Evolutionary conservation across 345 rosid species (phyloP).

Genomic region (Fremontodendron californicum): DNA sequence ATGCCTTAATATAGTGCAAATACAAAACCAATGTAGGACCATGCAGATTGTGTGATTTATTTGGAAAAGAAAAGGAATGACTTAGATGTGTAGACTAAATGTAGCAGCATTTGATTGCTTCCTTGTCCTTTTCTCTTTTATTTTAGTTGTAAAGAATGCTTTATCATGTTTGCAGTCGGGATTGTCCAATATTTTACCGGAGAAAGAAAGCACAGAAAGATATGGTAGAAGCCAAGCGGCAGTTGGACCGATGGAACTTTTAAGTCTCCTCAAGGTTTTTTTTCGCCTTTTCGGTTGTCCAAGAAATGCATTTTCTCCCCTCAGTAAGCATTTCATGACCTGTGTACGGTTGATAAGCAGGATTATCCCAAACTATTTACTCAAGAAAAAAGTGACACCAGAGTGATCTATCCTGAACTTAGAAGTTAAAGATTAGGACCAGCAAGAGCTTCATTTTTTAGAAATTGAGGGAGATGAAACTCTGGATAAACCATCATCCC

Average conservation of each 20-base stretch:
- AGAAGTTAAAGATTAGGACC: neutral
- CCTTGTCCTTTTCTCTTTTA: neutral
- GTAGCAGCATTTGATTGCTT: neutral
- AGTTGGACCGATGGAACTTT: slow-evolving; percentile 29
- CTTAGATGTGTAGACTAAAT: neutral
- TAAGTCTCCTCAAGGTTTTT: neutral
- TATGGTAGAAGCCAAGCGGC: slow-evolving; percentile 80
- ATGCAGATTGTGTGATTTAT: neutral
- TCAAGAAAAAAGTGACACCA: neutral
- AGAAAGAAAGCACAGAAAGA: slow-evolving; percentile 95
- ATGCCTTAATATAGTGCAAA: neutral
- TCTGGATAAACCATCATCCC: too few relatives aligned
- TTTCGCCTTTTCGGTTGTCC: slow-evolving; percentile 1
- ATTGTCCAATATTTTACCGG: slow-evolving; percentile 97
- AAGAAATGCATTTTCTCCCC: neutral
- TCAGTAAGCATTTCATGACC: neutral
- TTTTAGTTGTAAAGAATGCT: neutral
- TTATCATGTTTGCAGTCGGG: slow-evolving; percentile 53
- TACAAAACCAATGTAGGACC: neutral
- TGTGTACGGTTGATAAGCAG: neutral
- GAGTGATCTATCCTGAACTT: neutral
- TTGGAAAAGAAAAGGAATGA: neutral
- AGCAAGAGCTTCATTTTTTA: neutral
- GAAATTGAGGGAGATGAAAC: neutral
- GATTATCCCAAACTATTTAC: neutral